A percentile compares a stretch with the other conserved stretches of the same genome.
Conservation (phyloP, 495 filamentous ascomycete species). For the Penicillium diatomitis region DNA sequence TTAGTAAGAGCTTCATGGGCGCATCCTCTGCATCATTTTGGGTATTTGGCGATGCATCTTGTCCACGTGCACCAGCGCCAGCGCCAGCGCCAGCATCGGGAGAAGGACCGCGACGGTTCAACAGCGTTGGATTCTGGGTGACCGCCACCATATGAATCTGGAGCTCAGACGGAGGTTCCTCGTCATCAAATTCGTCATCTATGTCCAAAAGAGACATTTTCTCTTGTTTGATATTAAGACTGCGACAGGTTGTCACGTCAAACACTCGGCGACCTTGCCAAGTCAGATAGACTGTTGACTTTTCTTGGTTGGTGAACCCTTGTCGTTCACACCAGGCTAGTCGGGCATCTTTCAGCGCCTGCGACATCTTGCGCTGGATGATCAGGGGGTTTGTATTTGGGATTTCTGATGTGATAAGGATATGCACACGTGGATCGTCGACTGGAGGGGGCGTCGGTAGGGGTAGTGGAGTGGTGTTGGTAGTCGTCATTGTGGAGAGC, state of each 20-base stretch:
- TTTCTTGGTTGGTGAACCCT: constrained; percentile 35
- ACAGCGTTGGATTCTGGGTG: constrained; percentile 42
- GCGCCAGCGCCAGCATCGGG: neutral
- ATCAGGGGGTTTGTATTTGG: constrained; percentile 52
- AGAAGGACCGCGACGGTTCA: constrained; percentile 1
- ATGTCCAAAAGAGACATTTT: constrained; percentile 26
- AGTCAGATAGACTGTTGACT: constrained; percentile 57
- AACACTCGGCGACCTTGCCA: constrained; percentile 70
- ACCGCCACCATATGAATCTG: constrained; percentile 64
- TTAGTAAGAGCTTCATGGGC: constrained; percentile 47
- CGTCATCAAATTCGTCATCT: constrained; percentile 22
- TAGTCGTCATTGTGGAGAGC: too few species aligned
- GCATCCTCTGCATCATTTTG: constrained; percentile 17
- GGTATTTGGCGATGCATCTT: neutral
- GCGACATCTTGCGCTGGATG: constrained; percentile 56
- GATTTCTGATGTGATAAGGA: constrained; percentile 66
- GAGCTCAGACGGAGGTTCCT: constrained; percentile 7
- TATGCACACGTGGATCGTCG: constrained; percentile 45
- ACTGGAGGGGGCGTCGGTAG: neutral
- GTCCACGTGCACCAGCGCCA: neutral
- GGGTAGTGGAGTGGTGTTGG: neutral
- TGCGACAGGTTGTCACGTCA: constrained; percentile 61
- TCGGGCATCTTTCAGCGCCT: constrained; percentile 55
- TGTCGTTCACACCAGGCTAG: constrained; percentile 59
- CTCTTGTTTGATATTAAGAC: constrained; percentile 46